Conservation (phyloP, 306 rosid species). For the Cucurbita ficifolia region DNA sequence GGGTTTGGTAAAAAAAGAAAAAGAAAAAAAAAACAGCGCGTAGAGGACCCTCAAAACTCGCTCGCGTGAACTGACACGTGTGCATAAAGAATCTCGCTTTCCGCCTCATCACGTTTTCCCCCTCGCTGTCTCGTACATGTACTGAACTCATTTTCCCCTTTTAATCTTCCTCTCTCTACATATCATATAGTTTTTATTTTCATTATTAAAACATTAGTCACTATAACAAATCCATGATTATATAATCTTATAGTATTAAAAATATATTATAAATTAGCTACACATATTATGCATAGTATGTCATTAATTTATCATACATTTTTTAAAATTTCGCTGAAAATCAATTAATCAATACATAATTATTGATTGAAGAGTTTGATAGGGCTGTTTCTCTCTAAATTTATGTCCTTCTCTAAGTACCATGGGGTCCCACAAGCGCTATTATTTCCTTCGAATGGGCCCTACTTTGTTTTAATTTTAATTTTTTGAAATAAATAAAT, state of each 20-base stretch:
- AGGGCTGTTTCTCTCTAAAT: slow-evolving; percentile 15
- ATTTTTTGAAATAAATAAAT: neutral
- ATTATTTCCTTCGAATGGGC: slow-evolving; percentile 16
- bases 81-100: neutral
- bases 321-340: too few species aligned
- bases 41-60: neutral
- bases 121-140: neutral
- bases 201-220: too few species aligned
- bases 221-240: too few species aligned
- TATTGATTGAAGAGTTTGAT: slow-evolving; percentile 12
- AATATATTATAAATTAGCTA: too few species aligned
- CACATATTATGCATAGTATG: too few species aligned
- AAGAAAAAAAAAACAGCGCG: neutral
- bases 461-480: neutral
- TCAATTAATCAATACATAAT: neutral
- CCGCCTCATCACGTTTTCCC: neutral
- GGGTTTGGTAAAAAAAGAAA: neutral
- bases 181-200: too few species aligned
- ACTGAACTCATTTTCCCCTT: too few species aligned
- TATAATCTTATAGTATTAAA: too few species aligned
- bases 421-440: slow-evolving; percentile 8
- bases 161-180: too few species aligned
- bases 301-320: too few species aligned
- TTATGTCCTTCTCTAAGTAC: slow-evolving; percentile 7
- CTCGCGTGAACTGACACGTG: neutral